Base-by-base conservation (phyloP, 805 yeast genomes). In the Cyberlindnera xylosilytica region DNA sequence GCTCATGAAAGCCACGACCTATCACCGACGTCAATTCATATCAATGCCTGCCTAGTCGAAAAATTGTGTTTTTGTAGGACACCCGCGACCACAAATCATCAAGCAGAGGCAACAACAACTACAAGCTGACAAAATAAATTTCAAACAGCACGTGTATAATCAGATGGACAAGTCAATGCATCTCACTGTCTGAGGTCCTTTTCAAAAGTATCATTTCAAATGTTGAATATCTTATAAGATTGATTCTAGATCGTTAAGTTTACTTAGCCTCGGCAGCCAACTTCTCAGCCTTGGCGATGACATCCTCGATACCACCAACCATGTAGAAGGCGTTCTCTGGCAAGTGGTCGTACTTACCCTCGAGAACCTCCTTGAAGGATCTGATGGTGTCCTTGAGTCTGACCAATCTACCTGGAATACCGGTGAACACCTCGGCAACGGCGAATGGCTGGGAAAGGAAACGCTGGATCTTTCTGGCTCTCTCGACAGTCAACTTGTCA, bases 261-360 rank as follows among this genome's bases (percentile, higher is more conserved):
- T 80, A 81, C 66, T 81, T 80, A 63, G 88, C 76, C 72, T 88
- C 96, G 70, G 95, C 81, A 73, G 98, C 98, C 71, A 93, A 74
- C 80, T 91, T 90, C 78, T 93, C 98, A 68, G 97, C 98, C 83
- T 93, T 93, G 69, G 97, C 95, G 70, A 89, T 73, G 63, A 83
- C 99, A 74, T 93, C 99, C 72, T 90, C 97, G 66, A 93, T 90
- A 79, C 96, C 96, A 79, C 99, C 99, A 74, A 93, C 99, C 99
- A 93, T 93, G 77, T 93, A 93, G 95, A 93, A 93, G 64, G 99
- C 99, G 70, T 84, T 87, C 80, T 93, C 99, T 70, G 99, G 99
- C 66, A 93, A 83, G 78, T 84, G 83, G 76, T 93, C 99, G 80
- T 93, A 89, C 81, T 93, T 93, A 78, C 99, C 99, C 30, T 80